These are phyloP conservation scores for Euphrasia arctica DNA, from an alignment of 305 asterid genomes.

Conservation along the genomic window DNA sequence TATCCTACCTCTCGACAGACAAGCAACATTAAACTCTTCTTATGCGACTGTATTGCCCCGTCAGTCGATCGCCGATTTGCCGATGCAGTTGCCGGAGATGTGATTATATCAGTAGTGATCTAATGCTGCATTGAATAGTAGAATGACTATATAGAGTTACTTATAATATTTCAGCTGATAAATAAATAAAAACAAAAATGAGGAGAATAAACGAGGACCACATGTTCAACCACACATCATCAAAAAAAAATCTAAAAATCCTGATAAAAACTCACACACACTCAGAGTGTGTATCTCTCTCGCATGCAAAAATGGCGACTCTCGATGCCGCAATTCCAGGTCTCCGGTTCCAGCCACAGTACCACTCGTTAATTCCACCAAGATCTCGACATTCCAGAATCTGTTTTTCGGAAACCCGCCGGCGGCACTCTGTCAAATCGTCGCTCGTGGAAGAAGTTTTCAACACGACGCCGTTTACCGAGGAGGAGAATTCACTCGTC, in stretches of 20 bases:
- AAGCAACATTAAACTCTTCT: too few species aligned
- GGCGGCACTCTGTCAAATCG: constrained; percentile 27
- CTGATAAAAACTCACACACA: constrained; percentile 4
- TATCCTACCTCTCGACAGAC: too few species aligned
- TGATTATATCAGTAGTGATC: too few species aligned
- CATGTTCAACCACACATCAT: constrained; percentile 10
- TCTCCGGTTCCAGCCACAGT: constrained; percentile 31
- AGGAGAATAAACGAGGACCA: constrained; percentile 18
- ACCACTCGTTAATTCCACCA: constrained; percentile 9
- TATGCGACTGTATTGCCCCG: too few species aligned
- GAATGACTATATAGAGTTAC: too few species aligned
- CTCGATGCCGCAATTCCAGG: constrained; percentile 33
- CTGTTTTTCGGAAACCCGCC: constrained; percentile 22
- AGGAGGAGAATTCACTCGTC: constrained; percentile 56
- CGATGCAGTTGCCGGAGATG: too few species aligned
- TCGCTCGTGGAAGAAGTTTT: constrained; percentile 40
- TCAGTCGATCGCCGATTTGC: too few species aligned
- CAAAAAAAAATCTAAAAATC: constrained; percentile 8
- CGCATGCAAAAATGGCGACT: constrained; percentile 30
- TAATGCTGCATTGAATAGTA: too few species aligned
- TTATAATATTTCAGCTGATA: too few species aligned
- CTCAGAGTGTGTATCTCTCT: constrained; percentile 14
- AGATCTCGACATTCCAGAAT: constrained; percentile 3
- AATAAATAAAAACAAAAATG: background rate
- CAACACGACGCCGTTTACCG: constrained; percentile 35